Conservation (phyloP, 1,139 yeast species). For the Waltiozyma sp. region DNA sequence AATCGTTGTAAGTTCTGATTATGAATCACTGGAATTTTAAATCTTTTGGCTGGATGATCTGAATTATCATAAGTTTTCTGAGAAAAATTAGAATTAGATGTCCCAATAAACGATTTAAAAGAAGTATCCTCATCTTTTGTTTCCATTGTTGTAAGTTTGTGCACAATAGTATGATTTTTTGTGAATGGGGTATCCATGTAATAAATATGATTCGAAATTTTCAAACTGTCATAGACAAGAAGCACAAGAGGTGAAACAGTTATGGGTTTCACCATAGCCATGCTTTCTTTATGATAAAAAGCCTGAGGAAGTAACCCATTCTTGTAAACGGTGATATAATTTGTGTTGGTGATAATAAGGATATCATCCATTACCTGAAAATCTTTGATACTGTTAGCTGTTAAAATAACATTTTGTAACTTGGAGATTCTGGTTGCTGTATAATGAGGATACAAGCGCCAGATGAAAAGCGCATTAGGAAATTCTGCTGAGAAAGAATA, state of each 20-base stretch:
- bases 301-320: neutral
- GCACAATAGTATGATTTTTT: no score
- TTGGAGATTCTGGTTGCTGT: neutral
- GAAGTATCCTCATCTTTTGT: no score
- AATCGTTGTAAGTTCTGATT: no score
- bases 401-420: neutral
- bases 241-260: neutral
- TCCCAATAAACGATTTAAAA: no score
- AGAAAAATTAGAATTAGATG: no score
- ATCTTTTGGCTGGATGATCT: no score
- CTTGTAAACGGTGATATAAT: neutral
- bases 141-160: no score
- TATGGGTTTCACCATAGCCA: neutral
- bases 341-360: neutral
- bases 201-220: no score
- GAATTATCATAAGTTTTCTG: no score
- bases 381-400: neutral
- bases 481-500: neutral
- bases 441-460: neutral
- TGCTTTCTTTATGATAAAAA: neutral
- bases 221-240: neutral
- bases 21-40: no score
- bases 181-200: no score
- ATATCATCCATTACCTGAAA: neutral
- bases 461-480: neutral